Conservation (phyloP, 78 protist species). For the Speleostelium caveatum region DNA sequence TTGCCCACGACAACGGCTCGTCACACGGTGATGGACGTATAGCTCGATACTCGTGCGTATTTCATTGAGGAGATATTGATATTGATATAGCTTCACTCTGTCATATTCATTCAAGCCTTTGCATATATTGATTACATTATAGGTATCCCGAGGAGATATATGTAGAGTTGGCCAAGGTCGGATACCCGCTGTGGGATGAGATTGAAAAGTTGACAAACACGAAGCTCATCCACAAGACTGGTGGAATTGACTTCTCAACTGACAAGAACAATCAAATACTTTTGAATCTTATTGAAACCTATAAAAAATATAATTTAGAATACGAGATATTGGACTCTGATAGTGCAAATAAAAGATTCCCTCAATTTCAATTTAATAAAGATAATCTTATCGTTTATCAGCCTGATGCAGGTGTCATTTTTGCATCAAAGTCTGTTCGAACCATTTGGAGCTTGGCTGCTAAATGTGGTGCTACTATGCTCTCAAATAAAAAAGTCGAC, state of each 20-base stretch:
- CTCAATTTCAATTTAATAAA: constrained; percentile 38
- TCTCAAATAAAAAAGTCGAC: constrained; percentile 18
- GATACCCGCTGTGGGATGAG: constrained; percentile 37
- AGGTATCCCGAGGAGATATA: constrained; percentile 72
- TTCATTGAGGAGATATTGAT: too few species aligned
- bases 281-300: neutral
- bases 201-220: constrained; percentile 38
- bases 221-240: constrained; percentile 49
- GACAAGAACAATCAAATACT: constrained; percentile 13
- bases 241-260: constrained; percentile 57
- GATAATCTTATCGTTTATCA: constrained; percentile 35
- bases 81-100: too few species aligned
- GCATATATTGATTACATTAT: too few species aligned
- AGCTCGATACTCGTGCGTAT: constrained; percentile 25
- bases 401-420: constrained; percentile 54
- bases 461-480: constrained; percentile 43
- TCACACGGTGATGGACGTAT: constrained; percentile 73
- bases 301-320: neutral
- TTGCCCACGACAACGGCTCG: constrained; percentile 42
- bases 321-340: neutral
- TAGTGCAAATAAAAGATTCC: constrained; percentile 47
- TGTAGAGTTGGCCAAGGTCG: constrained; percentile 33
- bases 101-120: too few species aligned
- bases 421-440: constrained; percentile 46
- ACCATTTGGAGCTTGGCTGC: constrained; percentile 18